These are phyloP conservation scores for Aspergillus sergii DNA, from an alignment of 2,329 filamentous ascomycete species.

Conservation along the genomic window DNA sequence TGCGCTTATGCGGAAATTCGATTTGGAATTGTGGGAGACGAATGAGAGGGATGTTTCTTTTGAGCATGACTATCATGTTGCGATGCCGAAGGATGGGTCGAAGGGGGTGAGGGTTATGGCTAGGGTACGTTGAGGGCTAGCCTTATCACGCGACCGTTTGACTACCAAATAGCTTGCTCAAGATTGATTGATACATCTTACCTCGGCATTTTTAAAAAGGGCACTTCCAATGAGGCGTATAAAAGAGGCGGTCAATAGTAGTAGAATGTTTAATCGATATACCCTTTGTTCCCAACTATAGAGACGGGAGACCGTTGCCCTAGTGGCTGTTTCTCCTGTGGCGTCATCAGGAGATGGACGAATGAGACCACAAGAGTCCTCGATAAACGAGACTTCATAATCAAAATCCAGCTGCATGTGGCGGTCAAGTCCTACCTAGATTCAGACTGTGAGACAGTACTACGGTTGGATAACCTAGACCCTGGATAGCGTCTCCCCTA, in stretches of 20 bases:
- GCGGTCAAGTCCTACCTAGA: not conserved
- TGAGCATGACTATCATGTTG: conserved; percentile 31
- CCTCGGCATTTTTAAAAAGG: too few species aligned
- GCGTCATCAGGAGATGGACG: not conserved
- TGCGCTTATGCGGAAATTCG: conserved; percentile 30
- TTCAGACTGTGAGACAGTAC: not conserved
- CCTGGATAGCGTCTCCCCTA: not conserved
- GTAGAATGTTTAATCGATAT: not conserved
- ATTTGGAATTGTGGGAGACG: conserved; percentile 31
- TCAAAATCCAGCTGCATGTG: not conserved
- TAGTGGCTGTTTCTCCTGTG: not conserved
- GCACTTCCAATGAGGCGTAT: not conserved
- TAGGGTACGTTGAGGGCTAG: not conserved
- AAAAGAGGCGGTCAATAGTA: not conserved
- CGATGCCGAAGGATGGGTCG: conserved; percentile 27
- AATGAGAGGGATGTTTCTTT: conserved; percentile 30
- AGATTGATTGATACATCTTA: too few species aligned
- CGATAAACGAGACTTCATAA: not conserved
- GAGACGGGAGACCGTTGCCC: not conserved
- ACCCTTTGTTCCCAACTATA: not conserved
- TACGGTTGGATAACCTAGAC: not conserved
- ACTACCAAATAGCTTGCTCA: too few species aligned
- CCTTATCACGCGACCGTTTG: too few species aligned
- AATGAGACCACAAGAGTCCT: not conserved
- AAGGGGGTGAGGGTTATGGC: conserved; percentile 26